phyloP scores from a whole-genome alignment of 2,329 filamentous ascomycete species.

The Ascomycota sp. region DNA sequence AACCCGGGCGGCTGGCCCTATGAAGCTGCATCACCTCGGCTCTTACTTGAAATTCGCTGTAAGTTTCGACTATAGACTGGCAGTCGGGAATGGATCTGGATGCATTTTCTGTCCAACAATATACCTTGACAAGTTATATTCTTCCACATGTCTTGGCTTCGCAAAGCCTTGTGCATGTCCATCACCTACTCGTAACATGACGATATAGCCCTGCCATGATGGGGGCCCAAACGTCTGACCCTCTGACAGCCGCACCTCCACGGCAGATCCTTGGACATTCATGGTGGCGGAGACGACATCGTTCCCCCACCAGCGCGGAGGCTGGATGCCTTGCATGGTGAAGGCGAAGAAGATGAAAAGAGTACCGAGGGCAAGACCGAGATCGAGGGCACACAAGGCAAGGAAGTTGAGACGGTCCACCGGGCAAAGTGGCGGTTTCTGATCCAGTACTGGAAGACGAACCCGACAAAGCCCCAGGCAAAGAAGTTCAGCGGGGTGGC shows the following conservation, averaged over 20 bases:
- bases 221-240: slow-evolving; percentile 43
- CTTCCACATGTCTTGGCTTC: too few relatives aligned
- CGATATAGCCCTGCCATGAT: slow-evolving; percentile 20
- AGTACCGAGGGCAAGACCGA: slow-evolving; percentile 46
- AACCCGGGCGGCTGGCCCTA: slow-evolving; percentile 55
- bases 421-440: slow-evolving; percentile 42
- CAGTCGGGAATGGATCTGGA: too few relatives aligned
- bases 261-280: slow-evolving; percentile 37
- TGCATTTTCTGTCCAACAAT: too few relatives aligned
- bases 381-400: slow-evolving; percentile 47
- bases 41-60: too few relatives aligned
- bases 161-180: too few relatives aligned
- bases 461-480: slow-evolving; percentile 52
- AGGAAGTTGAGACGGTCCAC: slow-evolving; percentile 62
- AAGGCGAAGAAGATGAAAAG: slow-evolving; percentile 53
- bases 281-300: slow-evolving; percentile 35
- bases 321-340: slow-evolving; percentile 37
- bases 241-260: slow-evolving; percentile 28
- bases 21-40: slow-evolving; percentile 7
- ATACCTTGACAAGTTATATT: too few relatives aligned
- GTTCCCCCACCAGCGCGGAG: slow-evolving; percentile 54
- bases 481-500: slow-evolving; percentile 58
- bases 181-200: slow-evolving; percentile 6
- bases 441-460: slow-evolving; percentile 48
- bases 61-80: too few relatives aligned